phyloP scores from a whole-genome alignment of 228 moss, liverwort and hornwort genomes.

The Sphagnum fallax region DNA sequence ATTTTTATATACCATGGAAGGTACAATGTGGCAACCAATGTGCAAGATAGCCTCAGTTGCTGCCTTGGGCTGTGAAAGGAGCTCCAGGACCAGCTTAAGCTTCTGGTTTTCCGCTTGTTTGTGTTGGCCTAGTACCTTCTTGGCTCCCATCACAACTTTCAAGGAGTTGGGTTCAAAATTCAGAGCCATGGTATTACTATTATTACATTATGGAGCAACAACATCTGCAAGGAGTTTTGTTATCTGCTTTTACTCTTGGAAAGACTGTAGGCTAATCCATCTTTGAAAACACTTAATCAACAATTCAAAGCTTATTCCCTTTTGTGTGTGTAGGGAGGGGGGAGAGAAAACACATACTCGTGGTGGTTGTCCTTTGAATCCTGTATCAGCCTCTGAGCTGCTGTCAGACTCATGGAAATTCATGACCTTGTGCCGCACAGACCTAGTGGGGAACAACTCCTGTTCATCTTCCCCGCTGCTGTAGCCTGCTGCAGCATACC shows the following conservation, averaged over 20 bases:
- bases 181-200: background rate
- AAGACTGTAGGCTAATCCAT: too few relatives aligned
- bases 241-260: too few relatives aligned
- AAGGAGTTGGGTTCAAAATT: background rate
- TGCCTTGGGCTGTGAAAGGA: constrained; percentile 48
- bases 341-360: constrained; percentile 11
- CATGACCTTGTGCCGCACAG: constrained; percentile 20
- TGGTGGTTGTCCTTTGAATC: constrained; percentile 10
- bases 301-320: background rate
- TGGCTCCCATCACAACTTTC: constrained; percentile 18
- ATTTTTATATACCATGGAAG: too few relatives aligned
- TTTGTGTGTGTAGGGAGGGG: background rate
- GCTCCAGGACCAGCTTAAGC: constrained; percentile 55
- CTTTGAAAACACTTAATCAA: background rate
- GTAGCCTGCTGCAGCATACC: constrained; percentile 18
- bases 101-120: constrained; percentile 35
- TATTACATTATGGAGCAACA: background rate
- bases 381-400: constrained; percentile 24
- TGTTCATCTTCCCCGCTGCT: constrained; percentile 28
- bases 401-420: constrained; percentile 37
- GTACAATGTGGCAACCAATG: too few relatives aligned
- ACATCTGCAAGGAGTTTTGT: background rate
- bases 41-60: constrained; percentile 51
- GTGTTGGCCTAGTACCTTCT: constrained; percentile 45
- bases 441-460: constrained; percentile 7